Evolutionary conservation across 75 land plant species (phyloP).

Genomic region (Picea sitchensis): DNA sequence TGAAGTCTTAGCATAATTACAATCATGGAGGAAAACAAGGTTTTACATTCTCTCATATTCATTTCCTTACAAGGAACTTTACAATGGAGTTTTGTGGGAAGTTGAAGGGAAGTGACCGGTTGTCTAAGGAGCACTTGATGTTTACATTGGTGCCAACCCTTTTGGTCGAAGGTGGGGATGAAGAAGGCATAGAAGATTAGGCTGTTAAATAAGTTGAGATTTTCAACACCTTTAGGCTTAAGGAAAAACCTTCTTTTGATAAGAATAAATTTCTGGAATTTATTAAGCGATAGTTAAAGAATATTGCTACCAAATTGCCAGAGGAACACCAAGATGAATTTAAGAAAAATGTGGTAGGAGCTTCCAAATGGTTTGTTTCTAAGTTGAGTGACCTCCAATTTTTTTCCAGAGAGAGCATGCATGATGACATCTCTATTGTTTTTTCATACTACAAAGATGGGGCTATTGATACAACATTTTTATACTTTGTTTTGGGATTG

Average conservation of each 20-base stretch:
- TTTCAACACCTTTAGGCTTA: constrained; percentile 27
- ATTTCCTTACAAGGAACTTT: constrained; percentile 38
- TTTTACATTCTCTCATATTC: constrained; percentile 33
- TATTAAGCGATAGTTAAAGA: constrained; percentile 75
- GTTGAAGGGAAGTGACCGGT: constrained; percentile 47
- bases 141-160: constrained; percentile 51
- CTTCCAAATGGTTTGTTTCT: constrained; percentile 72
- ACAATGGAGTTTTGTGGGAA: constrained; percentile 42
- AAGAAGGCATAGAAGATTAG: constrained; percentile 30
- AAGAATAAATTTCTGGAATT: constrained; percentile 74
- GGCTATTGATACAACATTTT: constrained; percentile 68
- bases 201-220: constrained; percentile 34
- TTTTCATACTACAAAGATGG: constrained; percentile 92
- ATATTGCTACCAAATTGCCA: constrained; percentile 54
- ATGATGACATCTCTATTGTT: constrained; percentile 70
- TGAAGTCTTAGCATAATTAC: no score
- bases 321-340: constrained; percentile 57
- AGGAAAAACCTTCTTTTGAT: constrained; percentile 91
- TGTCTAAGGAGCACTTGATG: constrained; percentile 44
- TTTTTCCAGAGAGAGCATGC: constrained; percentile 92
- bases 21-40: no score
- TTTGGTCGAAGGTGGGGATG: constrained; percentile 39
- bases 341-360: constrained; percentile 78
- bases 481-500: constrained; percentile 51
- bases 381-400: constrained; percentile 80